A percentile compares a stretch with the other conserved stretches of the same genome.
Conservation (phyloP, 1,284 basidiomycete genomes). For the Ganoderma lucidum region DNA sequence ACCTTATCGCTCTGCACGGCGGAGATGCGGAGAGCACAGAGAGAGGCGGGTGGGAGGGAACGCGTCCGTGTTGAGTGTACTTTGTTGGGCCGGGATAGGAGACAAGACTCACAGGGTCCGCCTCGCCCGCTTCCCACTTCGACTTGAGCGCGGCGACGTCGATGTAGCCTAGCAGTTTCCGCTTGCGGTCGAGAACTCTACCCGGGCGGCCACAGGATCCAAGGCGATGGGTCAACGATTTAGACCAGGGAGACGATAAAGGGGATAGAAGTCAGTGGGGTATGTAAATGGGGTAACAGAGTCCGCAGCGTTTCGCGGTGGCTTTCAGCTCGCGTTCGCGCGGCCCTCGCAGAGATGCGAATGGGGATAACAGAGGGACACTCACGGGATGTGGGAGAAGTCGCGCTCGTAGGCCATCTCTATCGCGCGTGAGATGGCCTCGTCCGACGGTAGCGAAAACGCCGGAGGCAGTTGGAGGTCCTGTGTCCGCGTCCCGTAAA, state of each 20-base stretch:
- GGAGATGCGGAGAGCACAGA: constrained; percentile 10
- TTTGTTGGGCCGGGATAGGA: constrained; percentile 5
- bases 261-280: constrained; percentile 9
- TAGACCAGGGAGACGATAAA: neutral
- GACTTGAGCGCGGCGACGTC: constrained; percentile 78
- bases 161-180: constrained; percentile 84
- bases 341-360: constrained; percentile 9
- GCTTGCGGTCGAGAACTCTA: constrained; percentile 78
- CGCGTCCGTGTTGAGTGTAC: constrained; percentile 23
- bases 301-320: neutral
- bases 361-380: constrained; percentile 18
- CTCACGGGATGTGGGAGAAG: constrained; percentile 90
- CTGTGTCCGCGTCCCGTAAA: constrained; percentile 46
- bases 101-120: constrained; percentile 65
- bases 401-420: constrained; percentile 90
- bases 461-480: constrained; percentile 91
- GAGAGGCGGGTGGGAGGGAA: constrained; percentile 11
- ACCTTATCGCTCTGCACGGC: constrained; percentile 65
- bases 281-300: neutral
- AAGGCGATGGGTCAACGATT: neutral
- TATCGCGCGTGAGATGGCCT: constrained; percentile 77
- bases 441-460: constrained; percentile 79
- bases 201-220: neutral
- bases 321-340: constrained; percentile 6
- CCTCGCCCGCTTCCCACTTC: constrained; percentile 78